Percentiles rank a stretch among this genome's conserved stretches.
phyloP scores from a whole-genome alignment of 495 filamentous ascomycete species.

The Neurospora sp. region DNA sequence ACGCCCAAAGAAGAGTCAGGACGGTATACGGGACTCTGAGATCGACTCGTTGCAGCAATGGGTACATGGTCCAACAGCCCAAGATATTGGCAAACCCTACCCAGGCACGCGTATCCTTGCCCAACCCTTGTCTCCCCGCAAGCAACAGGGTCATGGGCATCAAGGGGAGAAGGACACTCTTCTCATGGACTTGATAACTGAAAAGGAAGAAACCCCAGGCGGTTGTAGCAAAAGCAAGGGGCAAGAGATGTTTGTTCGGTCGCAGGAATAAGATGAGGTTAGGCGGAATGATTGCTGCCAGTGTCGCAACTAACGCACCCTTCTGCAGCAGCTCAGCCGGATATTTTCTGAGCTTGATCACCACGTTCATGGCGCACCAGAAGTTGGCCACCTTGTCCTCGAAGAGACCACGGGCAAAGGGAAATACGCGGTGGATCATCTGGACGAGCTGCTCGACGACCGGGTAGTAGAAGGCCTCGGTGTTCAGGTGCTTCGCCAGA shows the following conservation, averaged over 20 bases:
- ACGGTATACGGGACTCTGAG: conserved; percentile 77
- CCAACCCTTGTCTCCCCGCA: conserved; percentile 63
- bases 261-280: conserved; percentile 69
- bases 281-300: conserved; percentile 65
- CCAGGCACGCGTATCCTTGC: conserved; percentile 71
- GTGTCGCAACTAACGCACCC: conserved; percentile 65
- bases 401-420: conserved; percentile 86
- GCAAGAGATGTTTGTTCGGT: conserved; percentile 66
- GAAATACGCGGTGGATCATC: conserved; percentile 80
- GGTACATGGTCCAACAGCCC: conserved; percentile 89
- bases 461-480: conserved; percentile 57
- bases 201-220: conserved; percentile 97
- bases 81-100: conserved; percentile 87
- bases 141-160: conserved; percentile 86
- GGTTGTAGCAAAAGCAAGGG: conserved; percentile 65
- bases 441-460: conserved; percentile 68
- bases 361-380: conserved; percentile 86
- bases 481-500: conserved; percentile 49
- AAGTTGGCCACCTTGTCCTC: conserved; percentile 98
- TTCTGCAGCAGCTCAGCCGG: conserved; percentile 59
- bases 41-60: conserved; percentile 75
- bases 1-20: conserved; percentile 78
- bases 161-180: conserved; percentile 83
- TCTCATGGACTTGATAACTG: conserved; percentile 96
- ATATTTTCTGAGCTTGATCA: conserved; percentile 73